A percentile compares a stretch with the other conserved stretches of the same genome.
Evolutionary conservation across 2,329 filamentous ascomycete genomes (phyloP).

Genomic region (Fusarium anthophilum): DNA sequence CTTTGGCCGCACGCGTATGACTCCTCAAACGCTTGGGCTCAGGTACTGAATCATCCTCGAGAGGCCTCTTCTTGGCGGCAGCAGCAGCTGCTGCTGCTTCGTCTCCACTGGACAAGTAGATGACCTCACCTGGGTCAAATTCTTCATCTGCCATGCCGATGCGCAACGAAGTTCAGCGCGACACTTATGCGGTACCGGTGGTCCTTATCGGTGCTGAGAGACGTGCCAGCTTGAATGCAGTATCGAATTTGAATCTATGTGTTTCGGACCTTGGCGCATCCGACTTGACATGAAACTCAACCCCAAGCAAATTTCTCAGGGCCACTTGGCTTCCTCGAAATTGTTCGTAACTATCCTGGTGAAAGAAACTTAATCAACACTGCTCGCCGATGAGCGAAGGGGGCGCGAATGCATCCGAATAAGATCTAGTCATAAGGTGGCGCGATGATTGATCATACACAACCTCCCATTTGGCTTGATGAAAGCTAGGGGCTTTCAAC

Average conservation of each 20-base stretch:
- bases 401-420: constrained; percentile 2
- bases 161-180: not conserved
- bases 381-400: not conserved
- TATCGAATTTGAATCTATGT: not conserved
- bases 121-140: constrained; percentile 36
- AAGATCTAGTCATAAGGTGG: constrained; percentile 20
- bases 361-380: constrained; percentile 24
- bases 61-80: constrained; percentile 42
- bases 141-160: constrained; percentile 27
- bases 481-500: constrained; percentile 2
- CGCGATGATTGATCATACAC: constrained; percentile 18
- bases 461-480: constrained; percentile 20
- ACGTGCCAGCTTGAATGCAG: not conserved
- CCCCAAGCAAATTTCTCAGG: not conserved
- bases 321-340: constrained; percentile 13
- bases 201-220: not conserved
- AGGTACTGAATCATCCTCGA: constrained; percentile 37
- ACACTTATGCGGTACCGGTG: not conserved
- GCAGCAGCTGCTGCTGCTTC: constrained; percentile 11
- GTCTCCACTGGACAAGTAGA: constrained; percentile 40
- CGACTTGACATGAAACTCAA: not conserved
- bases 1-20: not conserved
- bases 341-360: constrained; percentile 2
- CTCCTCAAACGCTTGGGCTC: constrained; percentile 38
- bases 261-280: not conserved